phyloP scores from a whole-genome alignment of 345 rosid genomes.

The Hibiscus tridactylites region DNA sequence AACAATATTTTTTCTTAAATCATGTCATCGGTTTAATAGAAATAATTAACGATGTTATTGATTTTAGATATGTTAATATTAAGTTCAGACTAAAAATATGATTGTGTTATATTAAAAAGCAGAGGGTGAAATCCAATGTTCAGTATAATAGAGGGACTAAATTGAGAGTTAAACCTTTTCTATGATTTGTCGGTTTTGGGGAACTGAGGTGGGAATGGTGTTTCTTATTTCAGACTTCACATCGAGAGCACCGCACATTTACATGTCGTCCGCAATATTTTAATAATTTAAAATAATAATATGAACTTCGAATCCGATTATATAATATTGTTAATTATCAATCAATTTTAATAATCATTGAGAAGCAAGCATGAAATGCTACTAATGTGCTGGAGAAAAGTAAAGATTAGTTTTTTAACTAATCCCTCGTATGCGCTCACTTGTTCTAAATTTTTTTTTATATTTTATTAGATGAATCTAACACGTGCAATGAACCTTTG shows the following conservation, averaged over 20 bases:
- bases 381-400: neutral
- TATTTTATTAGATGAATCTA: no score
- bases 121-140: neutral
- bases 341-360: neutral
- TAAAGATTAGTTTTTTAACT: no score
- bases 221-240: neutral
- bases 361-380: neutral
- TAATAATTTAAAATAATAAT: neutral
- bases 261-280: neutral
- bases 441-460: no score
- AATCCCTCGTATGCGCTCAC: no score
- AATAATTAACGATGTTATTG: no score
- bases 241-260: neutral
- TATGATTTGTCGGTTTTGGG: neutral
- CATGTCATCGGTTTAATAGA: no score
- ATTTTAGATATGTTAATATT: no score
- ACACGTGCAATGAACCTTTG: fast-evolving
- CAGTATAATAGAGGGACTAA: neutral
- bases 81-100: no score
- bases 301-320: neutral
- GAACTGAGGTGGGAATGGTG: neutral
- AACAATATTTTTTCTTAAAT: no score
- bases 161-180: neutral
- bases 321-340: neutral
- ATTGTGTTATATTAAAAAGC: no score